Conservation (phyloP, 2,329 filamentous ascomycete genomes). For the Pestalotiopsis fici region DNA sequence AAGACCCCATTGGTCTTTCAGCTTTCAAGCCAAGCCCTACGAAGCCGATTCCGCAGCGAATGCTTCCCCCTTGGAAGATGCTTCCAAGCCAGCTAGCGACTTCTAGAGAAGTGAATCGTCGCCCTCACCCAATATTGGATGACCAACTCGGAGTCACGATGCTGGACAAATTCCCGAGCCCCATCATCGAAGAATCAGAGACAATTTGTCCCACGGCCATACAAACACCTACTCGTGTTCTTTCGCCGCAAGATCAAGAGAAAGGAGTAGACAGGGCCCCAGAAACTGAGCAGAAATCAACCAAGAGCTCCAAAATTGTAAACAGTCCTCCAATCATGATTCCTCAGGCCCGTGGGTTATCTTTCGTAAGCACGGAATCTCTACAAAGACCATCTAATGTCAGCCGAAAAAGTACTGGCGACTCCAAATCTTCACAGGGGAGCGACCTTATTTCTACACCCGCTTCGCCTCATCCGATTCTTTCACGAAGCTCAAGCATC, state of each 20-base stretch:
- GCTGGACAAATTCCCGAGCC: neutral
- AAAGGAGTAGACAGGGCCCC: neutral
- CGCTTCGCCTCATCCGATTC: neutral
- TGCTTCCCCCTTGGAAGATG: slow-evolving; percentile 31
- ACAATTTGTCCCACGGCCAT: slow-evolving; percentile 18
- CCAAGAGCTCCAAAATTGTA: slow-evolving; percentile 1
- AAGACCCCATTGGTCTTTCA: slow-evolving; percentile 46
- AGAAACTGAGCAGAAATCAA: neutral
- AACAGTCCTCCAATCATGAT: slow-evolving; percentile 6
- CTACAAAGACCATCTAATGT: slow-evolving; percentile 36
- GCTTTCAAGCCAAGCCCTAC: slow-evolving; percentile 49
- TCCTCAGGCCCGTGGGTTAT: slow-evolving; percentile 19
- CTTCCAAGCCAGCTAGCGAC: slow-evolving; percentile 18
- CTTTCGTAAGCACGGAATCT: slow-evolving; percentile 38
- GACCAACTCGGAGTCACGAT: slow-evolving; percentile 19
- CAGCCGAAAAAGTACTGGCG: neutral
- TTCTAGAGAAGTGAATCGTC: slow-evolving; percentile 9
- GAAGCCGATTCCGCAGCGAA: slow-evolving; percentile 53
- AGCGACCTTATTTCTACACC: neutral
- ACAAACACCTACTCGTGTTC: neutral
- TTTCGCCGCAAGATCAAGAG: slow-evolving; percentile 1
- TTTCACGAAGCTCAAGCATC: neutral
- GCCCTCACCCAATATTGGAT: slow-evolving; percentile 25
- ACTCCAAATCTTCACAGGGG: neutral
- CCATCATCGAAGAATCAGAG: neutral